These are phyloP conservation scores for Coprinellus micaceus DNA, from an alignment of 768 basidiomycete genomes.

Conservation along the genomic window DNA sequence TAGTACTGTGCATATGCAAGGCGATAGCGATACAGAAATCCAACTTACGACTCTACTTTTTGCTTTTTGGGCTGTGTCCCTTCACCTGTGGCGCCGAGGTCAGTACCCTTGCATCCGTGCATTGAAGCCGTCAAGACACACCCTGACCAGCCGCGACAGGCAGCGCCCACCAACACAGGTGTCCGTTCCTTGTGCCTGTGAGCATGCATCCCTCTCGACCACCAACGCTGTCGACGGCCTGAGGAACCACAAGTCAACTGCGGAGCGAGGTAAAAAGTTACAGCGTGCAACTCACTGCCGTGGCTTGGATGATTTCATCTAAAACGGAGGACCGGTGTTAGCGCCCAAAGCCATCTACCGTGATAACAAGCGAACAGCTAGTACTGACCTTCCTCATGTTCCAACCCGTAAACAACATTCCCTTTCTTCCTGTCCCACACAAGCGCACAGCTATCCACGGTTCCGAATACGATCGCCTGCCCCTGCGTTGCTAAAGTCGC, in stretches of 20 bases:
- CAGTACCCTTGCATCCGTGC: background rate
- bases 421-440: conserved; percentile 61
- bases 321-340: background rate
- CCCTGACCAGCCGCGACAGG: conserved; percentile 31
- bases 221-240: conserved; percentile 48
- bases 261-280: background rate
- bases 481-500: conserved; percentile 53
- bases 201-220: conserved; percentile 43
- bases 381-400: conserved; percentile 54
- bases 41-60: conserved; percentile 5
- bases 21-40: conserved; percentile 2
- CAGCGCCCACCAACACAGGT: conserved; percentile 57
- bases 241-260: conserved; percentile 3
- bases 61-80: conserved; percentile 14
- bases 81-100: conserved; percentile 8
- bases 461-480: conserved; percentile 56
- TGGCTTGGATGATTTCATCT: conserved; percentile 41
- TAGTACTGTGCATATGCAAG: conserved; percentile 1
- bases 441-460: conserved; percentile 48
- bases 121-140: background rate
- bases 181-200: conserved; percentile 54
- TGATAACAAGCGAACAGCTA: conserved; percentile 7
- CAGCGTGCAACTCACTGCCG: conserved; percentile 31
- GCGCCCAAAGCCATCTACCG: conserved; percentile 8
- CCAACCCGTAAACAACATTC: conserved; percentile 53